Base-by-base conservation (phyloP, 768 basidiomycete species). In the Kwoniella heveanensis region DNA sequence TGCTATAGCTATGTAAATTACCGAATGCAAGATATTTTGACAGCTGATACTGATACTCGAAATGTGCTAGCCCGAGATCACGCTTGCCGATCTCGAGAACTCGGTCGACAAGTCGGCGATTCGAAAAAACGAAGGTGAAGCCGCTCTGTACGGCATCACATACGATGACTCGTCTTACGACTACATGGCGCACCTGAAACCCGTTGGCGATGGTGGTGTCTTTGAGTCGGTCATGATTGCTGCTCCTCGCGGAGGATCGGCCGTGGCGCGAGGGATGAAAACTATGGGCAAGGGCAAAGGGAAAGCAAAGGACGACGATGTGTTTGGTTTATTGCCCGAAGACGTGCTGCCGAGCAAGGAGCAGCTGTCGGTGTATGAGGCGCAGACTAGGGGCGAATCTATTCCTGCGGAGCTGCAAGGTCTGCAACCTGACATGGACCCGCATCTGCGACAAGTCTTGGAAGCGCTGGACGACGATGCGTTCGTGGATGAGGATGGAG, bases 81-180 rank as follows among this genome's bases (percentile, higher is more conserved):
- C 89, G 58, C 85, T 91, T 64, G 86, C 87, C 54, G 91, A 93
- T 48, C 85, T 93, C 29, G 93, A 94, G 77, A 62, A 68, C 17
- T 79, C 81, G 1, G 61, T 83, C 15, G 80, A 79, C 17, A 83
- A 82, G 39, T 85, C 85, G 57, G 73, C 72, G 15, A 70, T 79
- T 15, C 82, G 83, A 57, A 71, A 80, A 25, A 89, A 88, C 65
- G 83, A 89, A 54, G 96, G 95, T 60, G 91, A 98, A 82, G 96
- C 96, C 0, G 83, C 89, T 6, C 77, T 86, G 9, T 94, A 97
- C 79, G 96, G 93, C 2, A 82, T 99, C 75, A 91, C 91, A 81
- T 98, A 86, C 81, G 93, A 98, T 81, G 94, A 99, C 76, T 89
- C 91, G 6, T 86, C 92, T 63, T 99, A 99, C 82, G 91, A 99